These are phyloP conservation scores for Lactarius psammicola DNA, from an alignment of 768 basidiomycete genomes.

Conservation along the genomic window DNA sequence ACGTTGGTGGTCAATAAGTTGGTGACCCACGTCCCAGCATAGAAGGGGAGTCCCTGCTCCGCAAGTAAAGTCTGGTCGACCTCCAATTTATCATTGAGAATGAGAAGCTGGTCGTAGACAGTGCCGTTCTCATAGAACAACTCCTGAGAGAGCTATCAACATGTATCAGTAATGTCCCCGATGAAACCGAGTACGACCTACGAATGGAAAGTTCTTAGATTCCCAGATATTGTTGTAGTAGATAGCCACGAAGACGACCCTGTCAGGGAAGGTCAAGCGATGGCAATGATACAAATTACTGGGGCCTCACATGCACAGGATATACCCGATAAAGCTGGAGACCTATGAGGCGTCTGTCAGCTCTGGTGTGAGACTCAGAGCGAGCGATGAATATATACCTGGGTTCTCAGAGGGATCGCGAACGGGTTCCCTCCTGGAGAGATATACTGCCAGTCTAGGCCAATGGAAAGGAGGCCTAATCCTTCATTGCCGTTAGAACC, in stretches of 20 bases:
- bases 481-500: constrained; percentile 33
- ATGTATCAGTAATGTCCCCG: not conserved
- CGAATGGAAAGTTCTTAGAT: constrained; percentile 27
- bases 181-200: not conserved
- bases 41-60: constrained; percentile 48
- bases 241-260: constrained; percentile 32
- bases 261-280: constrained; percentile 10
- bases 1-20: constrained; percentile 46
- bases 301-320: constrained; percentile 48
- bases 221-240: constrained; percentile 34
- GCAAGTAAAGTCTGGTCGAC: constrained; percentile 43
- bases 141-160: constrained; percentile 30
- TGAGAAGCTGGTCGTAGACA: constrained; percentile 31
- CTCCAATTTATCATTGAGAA: constrained; percentile 41
- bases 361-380: not conserved
- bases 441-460: constrained; percentile 35
- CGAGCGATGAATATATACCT: constrained; percentile 20
- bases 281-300: not conserved
- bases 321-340: constrained; percentile 49
- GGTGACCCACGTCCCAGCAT: constrained; percentile 49
- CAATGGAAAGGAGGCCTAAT: constrained; percentile 31
- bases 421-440: constrained; percentile 44
- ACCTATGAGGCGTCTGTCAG: constrained; percentile 33
- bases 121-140: constrained; percentile 32
- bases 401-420: constrained; percentile 53